Evolutionary conservation across 2,329 filamentous ascomycete genomes (phyloP), one percentile per base, ranked within the genome.

Genomic region (Ophiostoma sp.): DNA sequence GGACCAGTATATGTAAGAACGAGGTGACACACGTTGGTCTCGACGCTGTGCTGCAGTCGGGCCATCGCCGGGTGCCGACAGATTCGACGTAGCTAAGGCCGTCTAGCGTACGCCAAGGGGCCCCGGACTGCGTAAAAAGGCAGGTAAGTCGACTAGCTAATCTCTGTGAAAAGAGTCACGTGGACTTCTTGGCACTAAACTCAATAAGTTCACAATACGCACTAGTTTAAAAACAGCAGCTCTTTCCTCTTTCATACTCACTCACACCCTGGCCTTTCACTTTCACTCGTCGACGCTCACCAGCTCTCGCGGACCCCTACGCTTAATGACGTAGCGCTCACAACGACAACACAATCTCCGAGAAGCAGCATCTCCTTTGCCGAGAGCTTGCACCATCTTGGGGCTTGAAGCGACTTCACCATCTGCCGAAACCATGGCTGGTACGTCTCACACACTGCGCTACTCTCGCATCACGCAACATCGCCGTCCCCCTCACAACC

Each of bases 221-320:
- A 12, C 55, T 60, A 60, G 55, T 60, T 60, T 60, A 60, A 60
- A 60, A 60, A 18, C 27, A 60, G 27, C 55, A 60, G 55, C 55
- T 60, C 55, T 60, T 60, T 60, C 55, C 55, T 60, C 55, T 55
- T 55, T 55, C 27, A 60, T 11, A 60, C 55, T 60, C 55, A 55
- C 49, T 60, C 55, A 60, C 27, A 60, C 55, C 55, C 55, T 38
- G 55, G 55, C 27, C 5, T 60, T 27, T 38, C 12, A 11, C n/a
- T 27, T 55, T 27, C 49, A 55, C 18, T 18, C n/a, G 49, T 14
- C 5, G 45, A 12, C 14, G 45, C 4, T 5, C 14, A 18, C 16
- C 55, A 6, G 38, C 4, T 38, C 55, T 60, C 55, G 38, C 18
- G 27, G 27, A 27, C 55, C 27, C 8, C 11, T 60, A 58, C 55